Evolutionary conservation across 345 rosid genomes (phyloP).

Genomic region (Acer yangbiense): DNA sequence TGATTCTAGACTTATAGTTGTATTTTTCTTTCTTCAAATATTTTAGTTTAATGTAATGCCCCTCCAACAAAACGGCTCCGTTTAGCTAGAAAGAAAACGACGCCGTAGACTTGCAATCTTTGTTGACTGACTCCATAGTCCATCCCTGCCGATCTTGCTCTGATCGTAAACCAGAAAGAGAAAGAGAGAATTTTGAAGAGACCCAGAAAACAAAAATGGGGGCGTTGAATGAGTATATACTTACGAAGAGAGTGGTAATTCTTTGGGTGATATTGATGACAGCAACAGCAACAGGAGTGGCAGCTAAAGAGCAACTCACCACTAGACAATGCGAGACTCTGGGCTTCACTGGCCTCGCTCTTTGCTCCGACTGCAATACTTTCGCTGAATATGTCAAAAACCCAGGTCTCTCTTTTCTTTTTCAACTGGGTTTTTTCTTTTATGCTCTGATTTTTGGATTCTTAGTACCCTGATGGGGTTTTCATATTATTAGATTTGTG

Average conservation of each 20-base stretch:
- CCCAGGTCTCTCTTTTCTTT: slow-evolving; percentile 48
- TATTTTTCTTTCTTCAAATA: too few relatives aligned
- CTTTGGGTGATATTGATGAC: background rate
- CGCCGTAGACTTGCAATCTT: too few relatives aligned
- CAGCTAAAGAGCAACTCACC: slow-evolving; percentile 67
- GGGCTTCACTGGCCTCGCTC: slow-evolving; percentile 94
- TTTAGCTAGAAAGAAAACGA: too few relatives aligned
- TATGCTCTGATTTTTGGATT: slow-evolving; percentile 11
- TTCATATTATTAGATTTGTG: too few relatives aligned
- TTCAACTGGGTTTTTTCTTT: background rate
- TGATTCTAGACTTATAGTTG: too few relatives aligned
- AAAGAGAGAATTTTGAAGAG: slow-evolving; percentile 4
- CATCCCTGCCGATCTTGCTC: background rate
- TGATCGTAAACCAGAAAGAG: background rate
- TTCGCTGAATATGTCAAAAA: slow-evolving; percentile 88
- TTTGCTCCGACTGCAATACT: slow-evolving; percentile 92
- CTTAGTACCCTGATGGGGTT: too few relatives aligned
- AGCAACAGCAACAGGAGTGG: slow-evolving; percentile 11
- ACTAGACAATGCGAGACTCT: slow-evolving; percentile 78
- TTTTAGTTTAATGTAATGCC: too few relatives aligned
- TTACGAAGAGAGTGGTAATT: too few relatives aligned
- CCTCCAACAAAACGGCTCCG: too few relatives aligned
- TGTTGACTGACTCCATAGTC: too few relatives aligned
- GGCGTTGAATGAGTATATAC: background rate
- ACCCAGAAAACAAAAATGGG: slow-evolving; percentile 17